Evolutionary conservation across 352 stramenopile species (phyloP).

Genomic region (Globisporangium lucens): DNA sequence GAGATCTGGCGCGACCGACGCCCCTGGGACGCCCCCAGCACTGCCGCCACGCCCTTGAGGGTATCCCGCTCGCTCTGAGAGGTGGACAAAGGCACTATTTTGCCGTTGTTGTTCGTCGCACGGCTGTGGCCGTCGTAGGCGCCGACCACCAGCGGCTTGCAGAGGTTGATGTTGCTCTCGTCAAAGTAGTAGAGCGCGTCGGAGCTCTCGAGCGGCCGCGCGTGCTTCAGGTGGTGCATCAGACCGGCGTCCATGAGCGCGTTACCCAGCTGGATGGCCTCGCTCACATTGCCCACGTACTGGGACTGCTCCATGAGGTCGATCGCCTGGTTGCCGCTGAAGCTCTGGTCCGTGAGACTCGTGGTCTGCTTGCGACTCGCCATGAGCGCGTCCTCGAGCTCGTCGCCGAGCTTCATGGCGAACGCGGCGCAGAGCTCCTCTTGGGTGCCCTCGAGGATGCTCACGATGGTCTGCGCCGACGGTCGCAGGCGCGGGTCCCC

Average conservation of each 20-base stretch:
- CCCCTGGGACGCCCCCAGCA: slow-evolving; percentile 18
- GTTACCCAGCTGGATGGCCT: slow-evolving; percentile 59
- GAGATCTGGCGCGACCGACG: slow-evolving; percentile 24
- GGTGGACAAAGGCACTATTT: not conserved
- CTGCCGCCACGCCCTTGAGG: slow-evolving; percentile 21
- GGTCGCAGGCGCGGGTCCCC: slow-evolving; percentile 34
- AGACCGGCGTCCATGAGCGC: slow-evolving; percentile 59
- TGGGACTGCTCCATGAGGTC: slow-evolving; percentile 36
- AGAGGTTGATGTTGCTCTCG: slow-evolving; percentile 50
- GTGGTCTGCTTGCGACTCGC: slow-evolving; percentile 17
- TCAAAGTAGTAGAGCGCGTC: slow-evolving; percentile 46
- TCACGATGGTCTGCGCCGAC: slow-evolving; percentile 45
- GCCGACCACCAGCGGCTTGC: slow-evolving; percentile 33
- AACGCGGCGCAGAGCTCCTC: slow-evolving; percentile 41
- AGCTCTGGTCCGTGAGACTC: slow-evolving; percentile 27
- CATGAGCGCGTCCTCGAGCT: slow-evolving; percentile 35
- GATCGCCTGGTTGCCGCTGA: slow-evolving; percentile 35
- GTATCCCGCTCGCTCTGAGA: slow-evolving; percentile 5
- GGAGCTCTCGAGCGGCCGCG: slow-evolving; percentile 36
- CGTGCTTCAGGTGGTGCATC: slow-evolving; percentile 53
- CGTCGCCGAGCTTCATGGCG: slow-evolving; percentile 35
- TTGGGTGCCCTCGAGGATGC: slow-evolving; percentile 40
- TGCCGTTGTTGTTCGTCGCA: not conserved
- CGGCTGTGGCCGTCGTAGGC: slow-evolving; percentile 19
- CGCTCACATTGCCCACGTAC: slow-evolving; percentile 37